Conservation (phyloP, 495 filamentous ascomycete genomes). For the Pseudevernia furfuracea region DNA sequence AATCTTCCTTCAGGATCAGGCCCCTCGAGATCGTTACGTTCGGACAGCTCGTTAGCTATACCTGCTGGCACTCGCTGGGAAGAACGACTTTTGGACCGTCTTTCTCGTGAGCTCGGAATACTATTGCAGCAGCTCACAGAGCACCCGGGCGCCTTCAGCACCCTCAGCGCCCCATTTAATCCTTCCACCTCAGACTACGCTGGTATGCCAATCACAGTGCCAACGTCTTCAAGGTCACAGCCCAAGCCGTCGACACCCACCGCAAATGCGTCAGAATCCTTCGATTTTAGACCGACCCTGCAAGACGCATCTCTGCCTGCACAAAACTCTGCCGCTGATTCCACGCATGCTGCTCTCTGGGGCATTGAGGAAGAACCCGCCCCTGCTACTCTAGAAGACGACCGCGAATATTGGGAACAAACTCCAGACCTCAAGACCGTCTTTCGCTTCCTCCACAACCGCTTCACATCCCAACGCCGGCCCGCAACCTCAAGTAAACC, state of each 20-base stretch:
- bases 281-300: conserved; percentile 38
- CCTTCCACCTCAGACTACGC: conserved; percentile 42
- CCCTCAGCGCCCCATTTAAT: conserved; percentile 65
- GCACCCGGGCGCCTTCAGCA: conserved; percentile 74
- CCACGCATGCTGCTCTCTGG: conserved; percentile 53
- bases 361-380: conserved; percentile 55
- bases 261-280: conserved; percentile 35
- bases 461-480: conserved; percentile 51
- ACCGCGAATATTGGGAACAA: conserved; percentile 78
- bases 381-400: conserved; percentile 22
- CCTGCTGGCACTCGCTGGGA: conserved; percentile 59
- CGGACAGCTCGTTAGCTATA: conserved; percentile 35
- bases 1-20: neutral
- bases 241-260: conserved; percentile 22
- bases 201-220: conserved; percentile 40
- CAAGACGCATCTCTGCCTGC: conserved; percentile 24
- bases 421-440: conserved; percentile 78
- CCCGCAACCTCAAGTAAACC: conserved; percentile 32
- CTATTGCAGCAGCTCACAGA: conserved; percentile 76
- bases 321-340: conserved; percentile 27
- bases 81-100: conserved; percentile 65
- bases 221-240: conserved; percentile 31
- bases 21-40: conserved; percentile 7
- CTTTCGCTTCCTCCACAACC: conserved; percentile 75
- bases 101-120: conserved; percentile 77